Percentiles rank a stretch among this genome's conserved stretches.
Conservation (phyloP, 345 rosid genomes). For the Rhodamnia rubescens region DNA sequence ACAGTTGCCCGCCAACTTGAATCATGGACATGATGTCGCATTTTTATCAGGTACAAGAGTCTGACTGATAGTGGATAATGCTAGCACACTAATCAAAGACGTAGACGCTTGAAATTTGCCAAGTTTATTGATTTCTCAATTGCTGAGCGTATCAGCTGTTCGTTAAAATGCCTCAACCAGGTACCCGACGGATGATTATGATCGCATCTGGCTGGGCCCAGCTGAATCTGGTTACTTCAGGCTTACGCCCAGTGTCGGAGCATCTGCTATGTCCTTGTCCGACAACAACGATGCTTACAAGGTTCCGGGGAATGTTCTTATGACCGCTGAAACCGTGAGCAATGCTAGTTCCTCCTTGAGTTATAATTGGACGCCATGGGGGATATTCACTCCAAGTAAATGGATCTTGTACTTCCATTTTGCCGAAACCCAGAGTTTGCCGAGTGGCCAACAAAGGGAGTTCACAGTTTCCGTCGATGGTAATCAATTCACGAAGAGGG, state of each 20-base stretch:
- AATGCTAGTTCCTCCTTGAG: neutral
- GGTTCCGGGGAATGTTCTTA: neutral
- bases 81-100: neutral
- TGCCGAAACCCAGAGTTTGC: neutral
- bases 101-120: accelerated
- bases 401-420: slow-evolving; percentile 11
- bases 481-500: neutral
- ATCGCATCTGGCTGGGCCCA: neutral
- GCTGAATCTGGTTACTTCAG: accelerated
- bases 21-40: neutral
- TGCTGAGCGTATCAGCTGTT: accelerated
- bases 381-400: neutral
- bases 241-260: accelerated
- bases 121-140: neutral
- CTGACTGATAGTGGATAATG: neutral
- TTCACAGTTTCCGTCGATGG: neutral
- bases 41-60: neutral
- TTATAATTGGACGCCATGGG: accelerated
- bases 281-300: neutral
- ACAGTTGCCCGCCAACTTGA: neutral
- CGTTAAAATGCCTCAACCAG: neutral
- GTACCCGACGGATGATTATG: neutral
- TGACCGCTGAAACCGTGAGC: neutral
- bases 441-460: neutral
- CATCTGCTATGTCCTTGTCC: neutral